Evolutionary conservation across 2,329 filamentous ascomycete species (phyloP), one percentile per base, ranked within the genome.

Genomic region (Fusarium goolgardi): DNA sequence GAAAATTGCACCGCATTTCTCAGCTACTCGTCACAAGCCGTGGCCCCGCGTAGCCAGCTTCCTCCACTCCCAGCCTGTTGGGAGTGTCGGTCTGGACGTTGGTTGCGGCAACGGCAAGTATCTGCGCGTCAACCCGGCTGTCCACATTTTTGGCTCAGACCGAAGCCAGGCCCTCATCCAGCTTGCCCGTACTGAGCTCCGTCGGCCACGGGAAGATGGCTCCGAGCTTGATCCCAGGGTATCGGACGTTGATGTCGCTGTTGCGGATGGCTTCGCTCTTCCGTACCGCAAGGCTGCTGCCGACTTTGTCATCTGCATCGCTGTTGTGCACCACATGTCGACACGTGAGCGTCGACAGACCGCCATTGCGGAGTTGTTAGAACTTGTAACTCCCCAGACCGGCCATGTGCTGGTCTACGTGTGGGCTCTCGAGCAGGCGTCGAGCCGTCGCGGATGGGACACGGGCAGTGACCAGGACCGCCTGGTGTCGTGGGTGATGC

Each of bases 41-140:
- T 99, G 96, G 96, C 96, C 96, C 23, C 90, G 96, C 71, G 92
- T 98, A 57, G 88, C 94, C 66, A 83, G 83, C 35, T 98, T 97
- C 77, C 86, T 98, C 35, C 81, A 83, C 50, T 81, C 82, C 32
- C 86, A 91, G 47, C 76, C 84, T 0, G 81, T 88, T 15, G 95
- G 94, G 27, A 86, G 92, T 50, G 81, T 98, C 57, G 96, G 96
- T 12, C 84, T 97, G 32, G 96, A 99, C 79, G 85, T 98, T 58
- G 96, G 96, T 63, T 98, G 96, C 80, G 96, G 96, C 62, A 99
- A 99, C 81, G 96, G 96, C 71, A 98, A 98, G 83, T 97, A 98
- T 78, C 83, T 98, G 63, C 83, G 86, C 63, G 91, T 97, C 59
- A 96, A 96, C 79, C 85, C 84, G 23, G 80, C 87, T 72, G 81